These are phyloP conservation scores for Aspergillus fischeri DNA, from an alignment of 2,329 filamentous ascomycete species.

Conservation along the genomic window DNA sequence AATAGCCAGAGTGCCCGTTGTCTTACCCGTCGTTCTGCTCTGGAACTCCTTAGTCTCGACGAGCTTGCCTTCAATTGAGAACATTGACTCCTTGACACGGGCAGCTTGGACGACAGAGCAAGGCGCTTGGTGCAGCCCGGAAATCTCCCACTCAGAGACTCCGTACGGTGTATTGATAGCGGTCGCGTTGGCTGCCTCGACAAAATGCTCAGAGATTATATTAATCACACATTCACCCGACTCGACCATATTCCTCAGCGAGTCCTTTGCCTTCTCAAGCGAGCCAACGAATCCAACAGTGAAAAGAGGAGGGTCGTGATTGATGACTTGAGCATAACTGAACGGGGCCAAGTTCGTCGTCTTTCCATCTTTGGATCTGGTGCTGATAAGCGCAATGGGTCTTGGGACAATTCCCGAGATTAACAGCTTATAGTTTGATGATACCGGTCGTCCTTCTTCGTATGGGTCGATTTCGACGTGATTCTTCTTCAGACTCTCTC, in stretches of 20 bases:
- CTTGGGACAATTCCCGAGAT: conserved; percentile 80
- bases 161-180: conserved; percentile 74
- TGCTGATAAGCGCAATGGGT: conserved; percentile 66
- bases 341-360: conserved; percentile 80
- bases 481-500: conserved; percentile 47
- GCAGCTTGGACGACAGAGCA: conserved; percentile 64
- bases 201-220: conserved; percentile 76
- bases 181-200: conserved; percentile 84
- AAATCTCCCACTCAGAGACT: conserved; percentile 72
- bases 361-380: conserved; percentile 57
- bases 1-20: conserved; percentile 68
- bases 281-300: conserved; percentile 58
- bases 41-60: conserved; percentile 74
- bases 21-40: conserved; percentile 65
- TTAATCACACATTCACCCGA: conserved; percentile 77
- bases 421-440: conserved; percentile 86
- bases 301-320: conserved; percentile 84
- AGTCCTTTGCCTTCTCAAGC: conserved; percentile 67
- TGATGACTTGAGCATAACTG: conserved; percentile 78
- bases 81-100: conserved; percentile 75
- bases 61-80: conserved; percentile 76
- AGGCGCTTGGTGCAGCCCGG: conserved; percentile 67
- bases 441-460: conserved; percentile 60
- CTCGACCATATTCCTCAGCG: conserved; percentile 67
- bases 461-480: conserved; percentile 82